These are phyloP conservation scores for Cyamopsis tetragonoloba DNA, from an alignment of 306 rosid genomes.

Conservation along the genomic window DNA sequence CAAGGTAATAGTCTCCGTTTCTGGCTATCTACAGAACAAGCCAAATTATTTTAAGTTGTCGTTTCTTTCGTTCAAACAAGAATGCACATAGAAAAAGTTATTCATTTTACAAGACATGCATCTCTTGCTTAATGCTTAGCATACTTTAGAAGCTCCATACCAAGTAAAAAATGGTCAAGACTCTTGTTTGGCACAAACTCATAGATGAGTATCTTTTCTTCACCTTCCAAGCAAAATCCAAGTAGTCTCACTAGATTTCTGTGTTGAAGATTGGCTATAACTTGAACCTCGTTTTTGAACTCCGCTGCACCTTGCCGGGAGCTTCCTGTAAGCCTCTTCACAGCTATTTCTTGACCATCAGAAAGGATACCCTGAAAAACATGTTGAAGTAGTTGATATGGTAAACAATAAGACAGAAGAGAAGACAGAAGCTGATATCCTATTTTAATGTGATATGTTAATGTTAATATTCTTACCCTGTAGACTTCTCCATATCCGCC, in stretches of 20 bases:
- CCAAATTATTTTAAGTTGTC: not conserved
- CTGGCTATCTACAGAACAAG: slow-evolving; percentile 10
- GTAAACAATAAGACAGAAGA: no score
- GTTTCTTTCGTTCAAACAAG: not conserved
- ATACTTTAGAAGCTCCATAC: slow-evolving; percentile 19
- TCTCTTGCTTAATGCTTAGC: not conserved
- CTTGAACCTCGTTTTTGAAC: slow-evolving; percentile 52
- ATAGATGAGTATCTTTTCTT: slow-evolving; percentile 55
- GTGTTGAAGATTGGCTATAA: slow-evolving; percentile 62
- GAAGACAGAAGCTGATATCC: not conserved
- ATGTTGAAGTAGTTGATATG: not conserved
- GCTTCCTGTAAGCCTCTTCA: slow-evolving; percentile 49
- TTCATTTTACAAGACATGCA: not conserved
- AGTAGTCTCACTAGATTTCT: slow-evolving; percentile 47
- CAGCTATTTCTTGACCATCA: slow-evolving; percentile 53
- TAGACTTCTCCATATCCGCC: slow-evolving; percentile 67
- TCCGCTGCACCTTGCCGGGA: slow-evolving; percentile 51
- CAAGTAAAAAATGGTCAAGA: slow-evolving; percentile 44
- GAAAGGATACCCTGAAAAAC: slow-evolving; percentile 44
- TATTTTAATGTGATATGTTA: not conserved
- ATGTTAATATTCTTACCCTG: slow-evolving; percentile 36
- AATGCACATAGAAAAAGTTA: not conserved
- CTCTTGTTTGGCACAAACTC: slow-evolving; percentile 52
- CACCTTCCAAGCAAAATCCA: slow-evolving; percentile 57
- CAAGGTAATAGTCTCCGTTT: slow-evolving; percentile 23